Evolutionary conservation across 129 eudicot genomes (phyloP).

Genomic region (Chrysanthemum seticuspe): DNA sequence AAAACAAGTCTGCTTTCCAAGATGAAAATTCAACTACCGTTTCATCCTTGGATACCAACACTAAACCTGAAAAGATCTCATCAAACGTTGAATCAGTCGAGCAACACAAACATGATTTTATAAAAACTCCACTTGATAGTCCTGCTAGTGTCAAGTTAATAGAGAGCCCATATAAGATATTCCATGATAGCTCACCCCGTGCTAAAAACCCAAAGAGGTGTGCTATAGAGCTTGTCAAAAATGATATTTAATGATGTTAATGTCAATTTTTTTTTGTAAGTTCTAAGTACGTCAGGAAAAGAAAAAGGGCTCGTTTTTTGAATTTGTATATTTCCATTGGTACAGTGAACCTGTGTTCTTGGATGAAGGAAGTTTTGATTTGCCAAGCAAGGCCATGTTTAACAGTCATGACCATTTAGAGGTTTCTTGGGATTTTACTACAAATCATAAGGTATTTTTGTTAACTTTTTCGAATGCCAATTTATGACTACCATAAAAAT

Average conservation of each 20-base stretch:
- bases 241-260: not conserved
- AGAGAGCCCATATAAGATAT: slow-evolving; percentile 51
- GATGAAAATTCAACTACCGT: slow-evolving; percentile 28
- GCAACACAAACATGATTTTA: slow-evolving; percentile 29
- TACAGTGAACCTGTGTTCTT: slow-evolving; percentile 41
- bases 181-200: slow-evolving; percentile 61
- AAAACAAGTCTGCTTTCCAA: slow-evolving; percentile 33
- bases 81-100: slow-evolving; percentile 30
- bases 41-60: slow-evolving; percentile 34
- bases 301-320: slow-evolving; percentile 15
- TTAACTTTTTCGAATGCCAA: not conserved
- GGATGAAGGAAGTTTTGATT: slow-evolving; percentile 45
- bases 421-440: slow-evolving; percentile 56
- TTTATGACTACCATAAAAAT: not conserved
- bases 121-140: slow-evolving; percentile 65
- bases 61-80: slow-evolving; percentile 36
- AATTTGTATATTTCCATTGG: slow-evolving; percentile 34
- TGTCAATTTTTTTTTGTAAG: not conserved
- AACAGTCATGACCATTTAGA: slow-evolving; percentile 59
- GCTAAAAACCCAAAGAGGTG: slow-evolving; percentile 48
- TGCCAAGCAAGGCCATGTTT: slow-evolving; percentile 55
- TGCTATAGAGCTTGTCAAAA: not conserved
- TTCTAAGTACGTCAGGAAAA: not conserved
- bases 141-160: slow-evolving; percentile 47
- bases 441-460: slow-evolving; percentile 39